Evolutionary conservation across 108 stramenopile genomes (phyloP).

Genomic region (Poteriospumella lacustris): DNA sequence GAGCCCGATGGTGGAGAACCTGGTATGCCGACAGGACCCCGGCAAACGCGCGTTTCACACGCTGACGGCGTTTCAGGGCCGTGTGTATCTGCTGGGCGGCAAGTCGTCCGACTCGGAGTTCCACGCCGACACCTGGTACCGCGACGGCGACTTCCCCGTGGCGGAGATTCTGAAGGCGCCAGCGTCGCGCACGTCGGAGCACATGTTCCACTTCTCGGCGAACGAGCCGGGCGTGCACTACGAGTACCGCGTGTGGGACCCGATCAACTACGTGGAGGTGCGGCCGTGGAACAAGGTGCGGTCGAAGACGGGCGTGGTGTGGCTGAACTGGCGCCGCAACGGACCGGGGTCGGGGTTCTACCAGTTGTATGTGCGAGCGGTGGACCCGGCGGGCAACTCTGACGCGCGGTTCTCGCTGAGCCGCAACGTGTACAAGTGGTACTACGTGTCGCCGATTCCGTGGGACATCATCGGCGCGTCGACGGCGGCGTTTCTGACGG

Average conservation of each 20-base stretch:
- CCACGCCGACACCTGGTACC: constrained; percentile 61
- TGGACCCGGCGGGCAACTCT: constrained; percentile 70
- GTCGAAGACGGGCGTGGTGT: constrained; percentile 48
- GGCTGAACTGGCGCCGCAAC: constrained; percentile 61
- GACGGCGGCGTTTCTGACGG: constrained; percentile 22
- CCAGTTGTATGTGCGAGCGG: constrained; percentile 61
- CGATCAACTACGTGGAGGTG: constrained; percentile 51
- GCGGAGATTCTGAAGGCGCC: constrained; percentile 57
- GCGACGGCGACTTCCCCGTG: constrained; percentile 63
- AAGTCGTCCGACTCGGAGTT: constrained; percentile 28
- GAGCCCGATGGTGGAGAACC: constrained; percentile 30
- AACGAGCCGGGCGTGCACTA: constrained; percentile 57
- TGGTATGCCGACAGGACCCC: constrained; percentile 46
- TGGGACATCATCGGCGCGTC: constrained; percentile 50
- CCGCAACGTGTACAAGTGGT: constrained; percentile 68
- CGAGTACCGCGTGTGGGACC: constrained; percentile 66
- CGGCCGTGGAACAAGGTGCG: constrained; percentile 60
- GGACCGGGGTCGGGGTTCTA: constrained; percentile 72
- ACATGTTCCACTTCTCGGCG: constrained; percentile 38
- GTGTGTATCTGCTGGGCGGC: constrained; percentile 49
- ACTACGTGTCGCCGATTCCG: constrained; percentile 65
- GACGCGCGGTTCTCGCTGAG: constrained; percentile 46
- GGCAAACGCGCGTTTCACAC: constrained; percentile 44
- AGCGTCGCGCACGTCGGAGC: neutral
- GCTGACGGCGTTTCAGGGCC: constrained; percentile 46